These are phyloP conservation scores for Curvularia hawaiiensis DNA, from an alignment of 2,329 filamentous ascomycete genomes.

Conservation along the genomic window DNA sequence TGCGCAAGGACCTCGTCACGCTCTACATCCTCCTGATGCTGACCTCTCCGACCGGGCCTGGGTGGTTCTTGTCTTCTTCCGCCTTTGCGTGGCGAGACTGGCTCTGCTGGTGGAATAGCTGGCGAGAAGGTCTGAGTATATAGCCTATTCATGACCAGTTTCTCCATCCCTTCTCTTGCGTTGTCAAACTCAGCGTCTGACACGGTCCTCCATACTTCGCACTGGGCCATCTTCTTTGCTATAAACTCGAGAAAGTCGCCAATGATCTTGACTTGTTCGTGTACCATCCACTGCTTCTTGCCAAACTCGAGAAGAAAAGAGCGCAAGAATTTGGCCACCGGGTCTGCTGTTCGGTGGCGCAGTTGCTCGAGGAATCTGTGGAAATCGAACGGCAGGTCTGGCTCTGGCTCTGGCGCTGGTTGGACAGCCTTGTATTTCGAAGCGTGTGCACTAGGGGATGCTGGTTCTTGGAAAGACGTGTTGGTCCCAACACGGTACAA, in stretches of 20 bases:
- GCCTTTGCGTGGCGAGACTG: conserved; percentile 71
- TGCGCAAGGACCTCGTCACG: conserved; percentile 94
- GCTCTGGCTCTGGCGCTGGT: conserved; percentile 67
- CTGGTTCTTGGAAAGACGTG: conserved; percentile 38
- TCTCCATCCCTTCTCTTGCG: conserved; percentile 98
- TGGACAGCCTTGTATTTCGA: conserved; percentile 63
- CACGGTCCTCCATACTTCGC: conserved; percentile 94
- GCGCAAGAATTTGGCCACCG: conserved; percentile 91
- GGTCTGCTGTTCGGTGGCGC: conserved; percentile 95
- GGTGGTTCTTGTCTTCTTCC: conserved; percentile 62
- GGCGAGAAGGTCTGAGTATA: conserved; percentile 97
- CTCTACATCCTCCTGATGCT: conserved; percentile 98
- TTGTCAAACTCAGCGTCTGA: conserved; percentile 98
- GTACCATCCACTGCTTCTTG: conserved; percentile 99
- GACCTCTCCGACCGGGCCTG: conserved; percentile 84
- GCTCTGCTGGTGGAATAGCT: conserved; percentile 81
- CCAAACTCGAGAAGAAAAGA: conserved; percentile 94
- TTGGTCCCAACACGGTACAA: conserved; percentile 40
- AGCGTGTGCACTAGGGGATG: conserved; percentile 42
- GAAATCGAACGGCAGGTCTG: conserved; percentile 91
- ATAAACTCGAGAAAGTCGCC: conserved; percentile 96
- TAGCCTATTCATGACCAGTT: conserved; percentile 96
- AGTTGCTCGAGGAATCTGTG: conserved; percentile 96
- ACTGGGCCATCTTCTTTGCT: conserved; percentile 96
- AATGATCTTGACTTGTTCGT: conserved; percentile 99